These are phyloP conservation scores for Priceomyces melissophilus DNA, from an alignment of 805 yeast species.

Conservation along the genomic window DNA sequence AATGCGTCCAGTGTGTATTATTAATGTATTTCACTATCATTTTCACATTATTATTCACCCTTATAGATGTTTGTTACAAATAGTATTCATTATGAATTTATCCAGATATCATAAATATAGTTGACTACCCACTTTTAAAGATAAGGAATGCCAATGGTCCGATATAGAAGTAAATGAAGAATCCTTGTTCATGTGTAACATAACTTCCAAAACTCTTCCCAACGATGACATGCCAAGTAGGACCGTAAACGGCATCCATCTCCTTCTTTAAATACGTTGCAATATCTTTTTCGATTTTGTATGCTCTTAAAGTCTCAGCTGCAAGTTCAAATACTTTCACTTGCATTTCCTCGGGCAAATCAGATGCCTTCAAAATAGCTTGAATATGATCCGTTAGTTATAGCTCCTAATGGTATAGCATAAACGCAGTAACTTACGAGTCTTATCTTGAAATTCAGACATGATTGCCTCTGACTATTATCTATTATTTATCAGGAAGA, in stretches of 20 bases:
- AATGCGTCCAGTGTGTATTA: no score
- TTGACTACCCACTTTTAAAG: conserved; percentile 63
- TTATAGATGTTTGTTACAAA: neutral
- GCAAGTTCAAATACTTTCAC: conserved; percentile 46
- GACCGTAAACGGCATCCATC: conserved; percentile 60
- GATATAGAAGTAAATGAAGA: conserved; percentile 66
- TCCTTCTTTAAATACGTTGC: conserved; percentile 66
- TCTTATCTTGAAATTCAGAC: conserved; percentile 6
- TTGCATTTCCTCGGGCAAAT: conserved; percentile 52
- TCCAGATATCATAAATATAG: no score
- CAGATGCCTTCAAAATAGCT: conserved; percentile 44
- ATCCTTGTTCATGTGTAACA: conserved; percentile 76
- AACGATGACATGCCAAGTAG: conserved; percentile 79
- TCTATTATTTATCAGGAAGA: neutral
- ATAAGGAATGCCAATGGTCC: conserved; percentile 65
- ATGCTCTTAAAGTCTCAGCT: conserved; percentile 39
- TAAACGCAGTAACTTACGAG: conserved; percentile 6
- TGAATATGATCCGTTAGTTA: conserved; percentile 12
- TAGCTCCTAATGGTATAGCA: neutral
- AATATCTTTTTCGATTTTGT: conserved; percentile 54
- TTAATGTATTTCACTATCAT: no score
- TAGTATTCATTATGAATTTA: neutral
- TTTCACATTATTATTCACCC: no score
- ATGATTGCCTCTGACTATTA: neutral
- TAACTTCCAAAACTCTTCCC: conserved; percentile 78